Conservation (phyloP, 192 early-diverging fungal genomes). For the Entomortierella lignicola region DNA sequence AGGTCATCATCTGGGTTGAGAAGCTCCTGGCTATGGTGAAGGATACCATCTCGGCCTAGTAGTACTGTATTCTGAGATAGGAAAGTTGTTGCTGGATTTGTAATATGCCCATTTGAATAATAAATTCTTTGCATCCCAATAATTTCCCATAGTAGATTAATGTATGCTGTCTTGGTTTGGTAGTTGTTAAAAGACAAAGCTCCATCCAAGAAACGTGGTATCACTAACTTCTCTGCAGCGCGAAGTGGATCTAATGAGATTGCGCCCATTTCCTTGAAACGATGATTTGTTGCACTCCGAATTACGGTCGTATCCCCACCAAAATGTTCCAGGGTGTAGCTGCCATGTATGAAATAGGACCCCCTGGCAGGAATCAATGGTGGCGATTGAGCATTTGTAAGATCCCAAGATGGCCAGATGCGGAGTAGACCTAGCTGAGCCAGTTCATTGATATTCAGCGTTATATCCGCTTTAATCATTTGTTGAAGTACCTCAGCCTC, state of each 20-base stretch:
- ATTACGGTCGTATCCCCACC: constrained; percentile 4
- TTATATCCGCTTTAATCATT: neutral
- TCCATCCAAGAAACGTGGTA: constrained; percentile 6
- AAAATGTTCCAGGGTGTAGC: neutral
- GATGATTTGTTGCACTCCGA: neutral
- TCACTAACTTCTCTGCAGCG: neutral
- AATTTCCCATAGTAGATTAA: neutral
- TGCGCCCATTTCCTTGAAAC: constrained; percentile 5
- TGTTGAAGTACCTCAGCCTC: constrained; percentile 3
- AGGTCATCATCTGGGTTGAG: neutral
- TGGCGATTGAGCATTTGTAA: neutral
- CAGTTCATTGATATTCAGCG: neutral
- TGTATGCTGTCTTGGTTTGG: neutral
- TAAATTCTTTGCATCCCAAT: neutral
- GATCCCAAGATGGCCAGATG: constrained; percentile 12
- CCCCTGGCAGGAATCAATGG: constrained; percentile 10
- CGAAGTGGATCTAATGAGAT: neutral
- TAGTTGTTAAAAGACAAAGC: neutral
- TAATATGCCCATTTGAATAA: no score
- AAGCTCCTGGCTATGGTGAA: neutral
- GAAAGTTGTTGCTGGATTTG: neutral
- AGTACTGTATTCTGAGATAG: no score
- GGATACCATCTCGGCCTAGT: neutral
- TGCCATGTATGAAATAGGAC: neutral
- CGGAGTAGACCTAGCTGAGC: neutral